These are phyloP conservation scores for Trametes villosa DNA, from an alignment of 768 basidiomycete genomes.

Conservation along the genomic window DNA sequence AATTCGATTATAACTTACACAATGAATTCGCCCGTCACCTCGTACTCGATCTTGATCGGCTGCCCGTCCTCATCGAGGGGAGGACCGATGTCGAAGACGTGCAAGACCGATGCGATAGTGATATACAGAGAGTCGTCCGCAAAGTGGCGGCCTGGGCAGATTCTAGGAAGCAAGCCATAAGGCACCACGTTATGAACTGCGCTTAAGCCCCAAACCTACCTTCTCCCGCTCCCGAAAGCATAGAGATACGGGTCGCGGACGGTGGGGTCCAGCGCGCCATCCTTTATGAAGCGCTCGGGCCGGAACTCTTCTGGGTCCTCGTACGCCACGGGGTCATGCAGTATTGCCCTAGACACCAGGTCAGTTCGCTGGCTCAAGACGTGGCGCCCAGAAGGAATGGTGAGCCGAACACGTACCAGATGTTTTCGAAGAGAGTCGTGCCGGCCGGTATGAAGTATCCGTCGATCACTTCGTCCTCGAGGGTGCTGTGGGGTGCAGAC, in stretches of 20 bases:
- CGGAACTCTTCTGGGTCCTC: conserved; percentile 80
- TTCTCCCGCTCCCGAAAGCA: conserved; percentile 30
- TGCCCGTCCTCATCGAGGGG: conserved; percentile 20
- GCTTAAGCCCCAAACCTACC: conserved; percentile 26
- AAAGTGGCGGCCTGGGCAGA: conserved; percentile 28
- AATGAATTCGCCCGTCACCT: conserved; percentile 3
- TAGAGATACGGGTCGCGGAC: conserved; percentile 13
- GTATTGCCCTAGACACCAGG: conserved; percentile 17
- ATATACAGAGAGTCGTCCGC: conserved; percentile 23
- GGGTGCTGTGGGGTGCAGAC: conserved; percentile 5
- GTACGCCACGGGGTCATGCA: conserved; percentile 75
- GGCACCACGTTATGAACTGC: conserved; percentile 11
- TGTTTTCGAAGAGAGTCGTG: conserved; percentile 11
- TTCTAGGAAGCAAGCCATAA: neutral
- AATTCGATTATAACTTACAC: conserved; percentile 10
- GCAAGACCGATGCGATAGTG: conserved; percentile 19
- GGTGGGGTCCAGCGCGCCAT: conserved; percentile 69
- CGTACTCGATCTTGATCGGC: conserved; percentile 11
- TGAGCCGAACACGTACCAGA: conserved; percentile 24
- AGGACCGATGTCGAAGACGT: conserved; percentile 22
- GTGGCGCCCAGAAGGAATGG: no score
- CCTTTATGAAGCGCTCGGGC: conserved; percentile 72
- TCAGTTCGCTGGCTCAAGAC: no score
- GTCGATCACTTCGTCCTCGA: conserved; percentile 1
- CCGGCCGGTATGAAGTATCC: conserved; percentile 9